These are phyloP conservation scores for Boletus patriciae DNA, from an alignment of 768 basidiomycete species.

Conservation along the genomic window DNA sequence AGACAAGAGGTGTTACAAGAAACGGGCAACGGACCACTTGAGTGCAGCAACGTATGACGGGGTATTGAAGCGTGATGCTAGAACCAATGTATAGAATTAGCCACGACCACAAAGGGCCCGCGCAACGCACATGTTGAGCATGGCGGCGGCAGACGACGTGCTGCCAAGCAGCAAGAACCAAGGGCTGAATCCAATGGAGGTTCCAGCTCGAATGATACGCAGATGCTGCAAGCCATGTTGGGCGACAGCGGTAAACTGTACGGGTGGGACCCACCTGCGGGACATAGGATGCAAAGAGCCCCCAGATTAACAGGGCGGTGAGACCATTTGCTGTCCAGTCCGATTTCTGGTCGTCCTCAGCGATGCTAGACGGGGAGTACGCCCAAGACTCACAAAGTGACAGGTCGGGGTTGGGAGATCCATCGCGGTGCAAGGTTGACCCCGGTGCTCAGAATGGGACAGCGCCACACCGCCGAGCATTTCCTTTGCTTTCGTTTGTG, in stretches of 20 bases:
- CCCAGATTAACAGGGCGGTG: slow-evolving; percentile 66
- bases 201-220: slow-evolving; percentile 73
- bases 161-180: slow-evolving; percentile 89
- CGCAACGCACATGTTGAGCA: slow-evolving; percentile 74
- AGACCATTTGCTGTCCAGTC: slow-evolving; percentile 64
- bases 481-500: too few species aligned
- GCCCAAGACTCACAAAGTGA: slow-evolving; percentile 17
- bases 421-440: background rate
- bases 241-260: background rate
- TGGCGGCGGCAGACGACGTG: slow-evolving; percentile 75
- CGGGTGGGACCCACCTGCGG: slow-evolving; percentile 59
- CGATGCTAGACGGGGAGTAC: background rate
- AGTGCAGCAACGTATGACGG: slow-evolving; percentile 76
- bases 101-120: background rate
- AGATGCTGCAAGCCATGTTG: slow-evolving; percentile 52
- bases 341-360: slow-evolving; percentile 51
- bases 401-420: slow-evolving; percentile 9
- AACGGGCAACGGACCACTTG: slow-evolving; percentile 55
- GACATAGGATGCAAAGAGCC: slow-evolving; percentile 77
- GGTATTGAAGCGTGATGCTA: slow-evolving; percentile 84
- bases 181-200: slow-evolving; percentile 89
- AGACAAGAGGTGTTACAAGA: background rate
- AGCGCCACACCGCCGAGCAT: too few species aligned
- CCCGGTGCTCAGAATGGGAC: too few species aligned
- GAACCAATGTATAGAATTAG: background rate